These are phyloP conservation scores for Neurospora terricola DNA, from an alignment of 495 filamentous ascomycete genomes.

Conservation along the genomic window DNA sequence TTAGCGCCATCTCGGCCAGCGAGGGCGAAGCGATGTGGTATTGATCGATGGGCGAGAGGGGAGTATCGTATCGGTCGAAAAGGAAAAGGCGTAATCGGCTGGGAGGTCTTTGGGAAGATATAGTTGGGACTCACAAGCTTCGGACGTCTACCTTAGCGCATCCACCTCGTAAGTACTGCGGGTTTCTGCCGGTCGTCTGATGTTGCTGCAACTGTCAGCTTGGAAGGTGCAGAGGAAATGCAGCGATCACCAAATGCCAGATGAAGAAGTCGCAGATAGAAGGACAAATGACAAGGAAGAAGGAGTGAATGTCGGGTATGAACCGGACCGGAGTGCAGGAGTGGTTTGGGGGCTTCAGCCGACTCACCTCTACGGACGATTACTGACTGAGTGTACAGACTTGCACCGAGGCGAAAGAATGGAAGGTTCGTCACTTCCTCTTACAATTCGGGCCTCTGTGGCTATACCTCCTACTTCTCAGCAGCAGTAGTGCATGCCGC, in stretches of 20 bases:
- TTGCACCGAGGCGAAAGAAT: background rate
- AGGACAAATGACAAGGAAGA: background rate
- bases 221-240: background rate
- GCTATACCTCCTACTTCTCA: background rate
- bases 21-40: background rate
- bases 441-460: background rate
- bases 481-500: background rate
- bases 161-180: background rate
- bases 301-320: background rate
- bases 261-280: background rate
- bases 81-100: background rate
- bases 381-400: background rate
- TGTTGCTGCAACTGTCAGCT: background rate
- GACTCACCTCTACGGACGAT: background rate
- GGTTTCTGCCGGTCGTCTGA: background rate
- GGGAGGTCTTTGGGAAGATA: background rate
- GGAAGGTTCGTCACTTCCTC: background rate
- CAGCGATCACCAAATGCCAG: background rate
- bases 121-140: background rate
- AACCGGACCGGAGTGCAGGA: background rate
- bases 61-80: background rate
- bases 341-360: background rate
- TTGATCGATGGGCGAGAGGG: background rate
- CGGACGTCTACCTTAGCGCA: background rate
- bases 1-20: background rate